A percentile compares a stretch with the other conserved stretches of the same genome.
Evolutionary conservation across 805 yeast species (phyloP).

Genomic region (Nakazawaea peltata): DNA sequence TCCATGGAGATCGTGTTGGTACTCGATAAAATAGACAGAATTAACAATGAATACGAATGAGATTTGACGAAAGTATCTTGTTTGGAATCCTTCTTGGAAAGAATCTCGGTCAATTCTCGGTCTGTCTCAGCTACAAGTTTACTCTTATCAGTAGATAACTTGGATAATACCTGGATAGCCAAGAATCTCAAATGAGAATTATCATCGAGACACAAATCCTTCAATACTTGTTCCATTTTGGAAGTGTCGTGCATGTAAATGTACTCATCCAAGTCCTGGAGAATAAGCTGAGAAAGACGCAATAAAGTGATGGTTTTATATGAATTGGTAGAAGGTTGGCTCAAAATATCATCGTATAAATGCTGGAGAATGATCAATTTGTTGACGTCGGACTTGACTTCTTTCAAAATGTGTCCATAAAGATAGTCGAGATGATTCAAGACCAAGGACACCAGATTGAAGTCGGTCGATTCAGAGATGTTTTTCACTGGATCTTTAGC

Average conservation of each 20-base stretch:
- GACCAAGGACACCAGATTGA: constrained; percentile 15
- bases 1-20: constrained; percentile 23
- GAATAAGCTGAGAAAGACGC: constrained; percentile 19
- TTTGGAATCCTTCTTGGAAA: background rate
- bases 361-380: constrained; percentile 19
- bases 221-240: constrained; percentile 24
- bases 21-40: constrained; percentile 22
- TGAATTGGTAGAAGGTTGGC: constrained; percentile 1
- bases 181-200: constrained; percentile 32
- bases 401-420: constrained; percentile 20
- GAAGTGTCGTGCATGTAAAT: constrained; percentile 19
- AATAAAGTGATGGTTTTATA: constrained; percentile 16
- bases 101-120: background rate
- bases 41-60: constrained; percentile 17
- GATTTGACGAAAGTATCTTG: constrained; percentile 20
- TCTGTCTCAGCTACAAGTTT: background rate
- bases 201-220: constrained; percentile 28
- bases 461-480: constrained; percentile 4
- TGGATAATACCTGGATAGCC: constrained; percentile 27
- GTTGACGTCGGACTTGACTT: constrained; percentile 25
- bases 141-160: constrained; percentile 11
- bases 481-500: too few relatives aligned
- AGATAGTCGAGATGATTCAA: constrained; percentile 21
- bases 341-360: constrained; percentile 2
- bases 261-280: constrained; percentile 23